A percentile compares a stretch with the other conserved stretches of the same genome.
These are phyloP conservation scores for Elaeis oleifera DNA, from an alignment of 202 grass and related monocot genomes.

Conservation along the genomic window DNA sequence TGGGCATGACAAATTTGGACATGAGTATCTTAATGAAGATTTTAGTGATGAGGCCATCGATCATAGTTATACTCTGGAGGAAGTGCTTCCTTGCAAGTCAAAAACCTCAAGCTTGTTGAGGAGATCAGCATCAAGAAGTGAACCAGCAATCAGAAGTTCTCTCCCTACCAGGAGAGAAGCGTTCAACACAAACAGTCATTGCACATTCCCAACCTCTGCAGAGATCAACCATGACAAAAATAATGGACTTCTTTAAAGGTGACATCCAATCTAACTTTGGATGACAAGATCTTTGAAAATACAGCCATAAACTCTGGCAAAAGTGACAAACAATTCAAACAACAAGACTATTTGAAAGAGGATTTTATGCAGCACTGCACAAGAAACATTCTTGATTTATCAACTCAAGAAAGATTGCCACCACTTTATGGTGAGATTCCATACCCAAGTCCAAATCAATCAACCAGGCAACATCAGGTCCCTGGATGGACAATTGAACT, in stretches of 20 bases:
- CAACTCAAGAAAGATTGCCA: conserved; percentile 27
- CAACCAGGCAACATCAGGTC: conserved; percentile 24
- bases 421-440: conserved; percentile 6
- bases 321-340: conserved; percentile 20
- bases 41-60: conserved; percentile 31
- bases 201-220: conserved; percentile 45
- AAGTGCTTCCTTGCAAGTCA: conserved; percentile 29
- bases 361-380: conserved; percentile 27
- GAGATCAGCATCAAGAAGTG: conserved; percentile 25
- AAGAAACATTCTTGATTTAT: conserved; percentile 40
- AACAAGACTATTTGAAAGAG: conserved; percentile 29
- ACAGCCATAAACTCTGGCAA: conserved; percentile 22
- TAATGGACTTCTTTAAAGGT: conserved; percentile 30
- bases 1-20: conserved; percentile 23
- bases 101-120: conserved; percentile 37
- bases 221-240: conserved; percentile 45
- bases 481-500: conserved; percentile 50
- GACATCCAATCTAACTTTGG: conserved; percentile 13
- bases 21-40: conserved; percentile 30
- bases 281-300: conserved; percentile 20
- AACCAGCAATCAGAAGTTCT: conserved; percentile 24
- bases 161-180: conserved; percentile 23
- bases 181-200: conserved; percentile 30
- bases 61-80: conserved; percentile 33
- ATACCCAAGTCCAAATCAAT: conserved; percentile 10